Evolutionary conservation across 2,329 filamentous ascomycete species (phyloP), one percentile per base, ranked within the genome.

Genomic region (Penicillium janthinellum): DNA sequence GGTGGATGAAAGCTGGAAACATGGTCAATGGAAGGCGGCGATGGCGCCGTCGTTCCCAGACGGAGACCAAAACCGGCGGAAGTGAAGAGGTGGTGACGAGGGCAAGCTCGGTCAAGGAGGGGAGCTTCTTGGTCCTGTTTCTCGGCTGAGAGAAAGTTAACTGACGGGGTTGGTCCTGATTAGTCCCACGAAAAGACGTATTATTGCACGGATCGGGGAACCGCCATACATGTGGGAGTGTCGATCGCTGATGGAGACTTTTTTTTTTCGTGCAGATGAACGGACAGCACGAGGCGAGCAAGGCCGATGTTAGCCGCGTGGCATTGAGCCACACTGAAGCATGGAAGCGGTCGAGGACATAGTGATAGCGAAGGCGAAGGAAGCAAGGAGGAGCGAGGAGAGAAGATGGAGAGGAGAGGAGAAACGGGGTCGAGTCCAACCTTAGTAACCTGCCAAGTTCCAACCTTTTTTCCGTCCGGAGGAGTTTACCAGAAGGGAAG

Each of bases 1-100:
- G 62, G 49, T 62, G 66, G 25, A 71, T 51, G 22, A 71, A 54
- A n/a, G 65, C 42, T 53, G 69, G 68, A 62, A 69, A 75, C 73
- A 75, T 74, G 45, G 56, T 71, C 64, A 56, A 51, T 42, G 49
- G 60, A 56, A 34, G 47, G n/a, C 45, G 50, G 42, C 57, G 61
- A 51, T 58, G 57, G 48, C 41, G 59, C 56, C 64, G 62, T 59
- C 53, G 62, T 59, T 61, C 39, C 58, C 57, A 34, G 17, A 52
- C 54, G 54, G 44, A 58, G 49, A 50, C 57, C 58, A 60, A 62
- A 54, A 55, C 57, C 59, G 47, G 47, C 37, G 45, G 45, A 59
- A 58, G 42, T 28, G 61, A 59, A 48, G 48, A 17, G 10, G 47
- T 35, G 11, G 10, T 52, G 41, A 35, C 54, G 31, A 22, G 56